These are phyloP conservation scores for Capsella rubella DNA, from an alignment of 441 rosid species.

Conservation along the genomic window DNA sequence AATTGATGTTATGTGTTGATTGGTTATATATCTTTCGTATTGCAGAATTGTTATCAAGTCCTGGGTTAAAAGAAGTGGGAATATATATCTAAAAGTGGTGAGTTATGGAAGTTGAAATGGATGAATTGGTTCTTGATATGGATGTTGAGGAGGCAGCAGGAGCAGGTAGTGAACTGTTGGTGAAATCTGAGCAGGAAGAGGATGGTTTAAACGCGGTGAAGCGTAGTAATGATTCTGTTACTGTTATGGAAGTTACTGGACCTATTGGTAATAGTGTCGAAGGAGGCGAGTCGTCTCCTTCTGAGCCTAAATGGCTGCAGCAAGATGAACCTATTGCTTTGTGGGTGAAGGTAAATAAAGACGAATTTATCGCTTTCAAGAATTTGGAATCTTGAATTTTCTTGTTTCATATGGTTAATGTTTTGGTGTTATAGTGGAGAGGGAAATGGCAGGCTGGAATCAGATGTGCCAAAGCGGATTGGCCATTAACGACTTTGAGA, in stretches of 20 bases:
- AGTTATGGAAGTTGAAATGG: slow-evolving; percentile 65
- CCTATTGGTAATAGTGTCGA: slow-evolving; percentile 56
- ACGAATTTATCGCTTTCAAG: background rate
- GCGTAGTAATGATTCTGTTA: slow-evolving; percentile 47
- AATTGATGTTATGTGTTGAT: slow-evolving; percentile 7
- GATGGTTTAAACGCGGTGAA: slow-evolving; percentile 55
- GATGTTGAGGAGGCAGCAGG: slow-evolving; percentile 49
- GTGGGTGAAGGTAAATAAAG: slow-evolving; percentile 90
- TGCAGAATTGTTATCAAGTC: slow-evolving; percentile 34
- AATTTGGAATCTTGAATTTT: background rate
- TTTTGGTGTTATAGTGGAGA: slow-evolving; percentile 76
- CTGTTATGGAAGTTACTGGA: slow-evolving; percentile 60
- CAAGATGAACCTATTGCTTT: slow-evolving; percentile 85
- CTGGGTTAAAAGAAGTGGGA: slow-evolving; percentile 38
- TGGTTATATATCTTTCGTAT: background rate
- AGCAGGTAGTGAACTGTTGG: slow-evolving; percentile 44
- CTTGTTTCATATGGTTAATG: background rate
- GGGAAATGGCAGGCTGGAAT: slow-evolving; percentile 99
- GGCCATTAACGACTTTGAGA: slow-evolving; percentile 91
- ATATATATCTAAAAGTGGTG: slow-evolving; percentile 19
- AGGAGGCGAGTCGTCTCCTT: slow-evolving; percentile 56
- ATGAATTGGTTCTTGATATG: slow-evolving; percentile 47
- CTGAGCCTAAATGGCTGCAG: slow-evolving; percentile 83
- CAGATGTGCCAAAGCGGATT: slow-evolving; percentile 91
- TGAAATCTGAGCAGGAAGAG: slow-evolving; percentile 52